Evolutionary conservation across 495 filamentous ascomycete genomes (phyloP), one percentile per base, ranked within the genome.

Genomic region (Neurospora tetrasperma): DNA sequence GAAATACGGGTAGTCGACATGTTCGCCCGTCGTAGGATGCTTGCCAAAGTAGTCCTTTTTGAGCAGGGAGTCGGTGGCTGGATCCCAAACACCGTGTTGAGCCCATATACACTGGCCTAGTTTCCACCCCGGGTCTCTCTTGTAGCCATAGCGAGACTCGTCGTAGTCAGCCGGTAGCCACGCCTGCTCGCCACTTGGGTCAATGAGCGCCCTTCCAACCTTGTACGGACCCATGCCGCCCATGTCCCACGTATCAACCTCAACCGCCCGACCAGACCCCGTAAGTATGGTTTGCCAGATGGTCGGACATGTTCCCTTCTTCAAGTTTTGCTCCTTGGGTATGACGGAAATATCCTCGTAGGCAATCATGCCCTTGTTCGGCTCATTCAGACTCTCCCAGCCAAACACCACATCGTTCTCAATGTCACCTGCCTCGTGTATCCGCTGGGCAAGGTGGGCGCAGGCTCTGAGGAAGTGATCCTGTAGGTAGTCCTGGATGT

Each of bases 401-500:
- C 95, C 96, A 76, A 99, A 94, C 20, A 98, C 89, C 44, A 96
- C 89, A 31, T 94, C 91, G 73, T 93, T 86, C 77, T 96, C 92
- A 46, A 99, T 85, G 78, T 92, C 96, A 0, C 93, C 96, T 40
- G 96, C 94, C 73, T 98, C 94, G 72, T 94, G 90, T 77, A 98
- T 97, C 73, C 91, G 87, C 73, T 87, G 86, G 0, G 96, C 96
- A 10, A 99, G 85, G 76, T 97, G 91, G 46, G 85, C 88, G 74
- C 90, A 91, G 9, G 96, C 94, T 18, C 82, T 84, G 71, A 98
- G 86, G 73, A 93, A 97, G 77, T 98, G 96, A 40, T 88, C 87
- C 78, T 98, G 95, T 42, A 99, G 85, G 77, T 93, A 99, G 75
- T 99, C 95, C 79, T 98, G 96, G 70, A 99, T 98, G 79, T 98